Conservation (phyloP, 306 rosid genomes). For the Notholithocarpus densiflorus region DNA sequence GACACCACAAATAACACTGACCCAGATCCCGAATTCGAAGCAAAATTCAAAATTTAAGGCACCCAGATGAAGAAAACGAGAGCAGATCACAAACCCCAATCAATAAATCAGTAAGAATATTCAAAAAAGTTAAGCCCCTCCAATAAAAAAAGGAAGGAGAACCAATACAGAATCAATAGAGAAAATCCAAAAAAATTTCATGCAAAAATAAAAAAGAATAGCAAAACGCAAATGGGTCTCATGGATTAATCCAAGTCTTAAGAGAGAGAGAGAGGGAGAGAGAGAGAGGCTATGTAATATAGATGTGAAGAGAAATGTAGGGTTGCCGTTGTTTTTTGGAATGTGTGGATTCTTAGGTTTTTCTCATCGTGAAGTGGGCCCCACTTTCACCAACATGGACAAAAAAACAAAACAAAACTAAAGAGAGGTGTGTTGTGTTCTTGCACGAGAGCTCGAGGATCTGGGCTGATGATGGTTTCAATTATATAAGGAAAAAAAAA, state of each 20-base stretch:
- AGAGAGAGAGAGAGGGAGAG: not conserved
- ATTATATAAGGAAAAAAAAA: too few species aligned
- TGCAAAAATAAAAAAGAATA: not conserved
- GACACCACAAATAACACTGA: conserved; percentile 24
- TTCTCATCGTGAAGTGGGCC: not conserved
- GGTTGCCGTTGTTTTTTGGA: not conserved
- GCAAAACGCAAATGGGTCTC: not conserved
- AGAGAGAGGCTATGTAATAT: not conserved
- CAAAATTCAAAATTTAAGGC: not conserved
- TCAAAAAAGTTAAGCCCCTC: not conserved
- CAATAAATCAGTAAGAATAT: not conserved
- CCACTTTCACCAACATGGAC: conserved; percentile 1
- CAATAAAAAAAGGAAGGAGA: too few species aligned
- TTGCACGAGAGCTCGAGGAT: conserved; percentile 1
- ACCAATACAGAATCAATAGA: not conserved
- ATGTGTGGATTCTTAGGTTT: not conserved
- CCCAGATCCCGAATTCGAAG: conserved; percentile 19
- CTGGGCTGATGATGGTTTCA: not conserved
- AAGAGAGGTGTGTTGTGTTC: not conserved
- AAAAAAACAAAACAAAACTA: too few species aligned
- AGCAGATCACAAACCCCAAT: not conserved
- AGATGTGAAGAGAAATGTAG: not conserved
- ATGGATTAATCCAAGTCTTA: not conserved
- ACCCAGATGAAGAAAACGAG: conserved; percentile 7
- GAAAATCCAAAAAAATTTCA: not conserved